Evolutionary conservation across 1,139 yeast genomes (phyloP).

Genomic region (Wickerhamomyces sp.): DNA sequence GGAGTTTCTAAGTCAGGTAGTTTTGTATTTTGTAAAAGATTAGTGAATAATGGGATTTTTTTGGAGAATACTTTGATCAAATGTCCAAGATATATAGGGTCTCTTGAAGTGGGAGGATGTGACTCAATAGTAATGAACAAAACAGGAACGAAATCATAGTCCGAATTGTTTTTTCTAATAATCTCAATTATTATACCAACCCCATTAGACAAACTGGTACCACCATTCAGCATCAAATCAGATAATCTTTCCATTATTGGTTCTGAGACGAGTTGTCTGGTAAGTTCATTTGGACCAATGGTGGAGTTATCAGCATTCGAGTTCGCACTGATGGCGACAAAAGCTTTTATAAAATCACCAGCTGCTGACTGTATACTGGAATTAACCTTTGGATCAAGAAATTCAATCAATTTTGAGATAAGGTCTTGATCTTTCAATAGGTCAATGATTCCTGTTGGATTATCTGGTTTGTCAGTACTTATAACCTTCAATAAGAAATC

Average conservation of each 20-base stretch:
- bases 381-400: conserved; percentile 44
- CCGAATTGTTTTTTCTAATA: conserved; percentile 92
- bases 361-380: conserved; percentile 86
- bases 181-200: conserved; percentile 95
- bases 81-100: conserved; percentile 90
- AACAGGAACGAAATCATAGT: conserved; percentile 88
- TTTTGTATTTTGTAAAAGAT: conserved; percentile 38
- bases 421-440: conserved; percentile 46
- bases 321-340: conserved; percentile 89
- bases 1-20: conserved; percentile 55
- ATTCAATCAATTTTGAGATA: conserved; percentile 47
- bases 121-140: conserved; percentile 81
- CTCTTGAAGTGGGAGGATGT: conserved; percentile 93
- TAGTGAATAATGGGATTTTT: conserved; percentile 66
- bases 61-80: conserved; percentile 75
- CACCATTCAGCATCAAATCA: conserved; percentile 83
- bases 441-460: conserved; percentile 58
- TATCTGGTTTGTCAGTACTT: conserved; percentile 61
- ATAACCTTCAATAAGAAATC: conserved; percentile 60
- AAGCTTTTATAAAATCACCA: conserved; percentile 90
- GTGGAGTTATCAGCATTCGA: conserved; percentile 78
- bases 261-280: conserved; percentile 81
- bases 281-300: conserved; percentile 93
- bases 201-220: conserved; percentile 89
- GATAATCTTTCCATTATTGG: conserved; percentile 64